Base-by-base conservation (phyloP, 1,284 basidiomycete genomes). In the Meira miltonrushii region DNA sequence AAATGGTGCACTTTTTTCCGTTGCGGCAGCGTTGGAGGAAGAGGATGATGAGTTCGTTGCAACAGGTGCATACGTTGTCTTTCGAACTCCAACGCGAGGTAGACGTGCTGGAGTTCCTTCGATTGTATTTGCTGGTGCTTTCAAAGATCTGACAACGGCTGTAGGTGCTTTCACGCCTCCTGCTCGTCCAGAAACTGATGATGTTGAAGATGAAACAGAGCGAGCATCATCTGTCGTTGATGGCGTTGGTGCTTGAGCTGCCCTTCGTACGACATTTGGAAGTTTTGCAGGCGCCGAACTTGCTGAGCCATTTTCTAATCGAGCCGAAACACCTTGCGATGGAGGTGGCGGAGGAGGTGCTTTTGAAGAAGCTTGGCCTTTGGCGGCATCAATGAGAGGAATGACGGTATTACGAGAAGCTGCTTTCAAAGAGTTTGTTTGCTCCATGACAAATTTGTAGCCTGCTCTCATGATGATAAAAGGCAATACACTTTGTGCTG, bases 391-490 rank as follows among this genome's bases (percentile, higher is more conserved):
- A 61, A 98, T 90, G 25, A 97, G 81, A 3, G 93, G 92, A 8
- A 89, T 80, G 3, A 92, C 91, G 13, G 88, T 88, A 40, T 85
- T 82, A 61, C 87, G 86, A 11, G 93, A 95, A 0, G 95, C 95
- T 15, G 94, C 88, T 79, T 98, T 98, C 62, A 98, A 82, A 1
- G 86, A 85, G 61, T 84, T 86, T 2, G 92, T 88, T 78, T 92
- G 87, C 50, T 90, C 87, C 81, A 95, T 82, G 50, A 98, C 87
- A 69, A 85, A 86, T 67, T 93, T 90, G 76, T 86, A 91, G 1
- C 95, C 92, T 21, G 86, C 86, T 51, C 81, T 86, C 9, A 83
- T 80, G 52, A 98, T 87, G 54, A 99, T 81, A 51, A 82, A 82
- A 0, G 92, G 92, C 19, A 99, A 79, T 19, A 94, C 79, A 1